These are phyloP conservation scores for Phytopythium montanum DNA, from an alignment of 352 stramenopile genomes.

Conservation along the genomic window DNA sequence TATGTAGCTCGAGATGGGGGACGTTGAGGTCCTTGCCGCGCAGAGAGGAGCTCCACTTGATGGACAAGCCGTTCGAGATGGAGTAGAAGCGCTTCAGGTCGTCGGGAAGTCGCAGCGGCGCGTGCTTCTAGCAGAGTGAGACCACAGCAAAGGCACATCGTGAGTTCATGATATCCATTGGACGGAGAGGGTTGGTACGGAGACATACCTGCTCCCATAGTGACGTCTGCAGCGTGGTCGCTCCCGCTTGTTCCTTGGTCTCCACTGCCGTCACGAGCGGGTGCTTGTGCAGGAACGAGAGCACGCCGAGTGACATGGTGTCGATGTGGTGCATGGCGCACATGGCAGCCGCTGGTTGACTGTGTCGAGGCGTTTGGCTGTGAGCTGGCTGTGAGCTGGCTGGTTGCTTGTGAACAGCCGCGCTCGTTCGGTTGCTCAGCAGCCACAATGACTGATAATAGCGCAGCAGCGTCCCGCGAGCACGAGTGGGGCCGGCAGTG, in stretches of 20 bases:
- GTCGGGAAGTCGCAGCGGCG: slow-evolving; percentile 43
- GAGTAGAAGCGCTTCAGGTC: slow-evolving; percentile 70
- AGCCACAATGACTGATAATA: neutral
- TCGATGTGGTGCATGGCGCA: slow-evolving; percentile 34
- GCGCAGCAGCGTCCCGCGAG: neutral
- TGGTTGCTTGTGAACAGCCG: neutral
- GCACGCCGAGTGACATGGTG: slow-evolving; percentile 64
- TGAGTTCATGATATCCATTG: neutral
- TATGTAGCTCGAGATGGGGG: neutral
- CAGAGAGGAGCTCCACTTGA: slow-evolving; percentile 71
- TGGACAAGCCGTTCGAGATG: slow-evolving; percentile 59
- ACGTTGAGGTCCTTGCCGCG: slow-evolving; percentile 18
- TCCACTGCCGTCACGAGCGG: slow-evolving; percentile 49
- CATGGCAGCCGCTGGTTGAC: neutral
- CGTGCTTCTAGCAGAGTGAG: slow-evolving; percentile 39
- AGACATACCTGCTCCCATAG: slow-evolving; percentile 62
- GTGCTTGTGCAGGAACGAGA: slow-evolving; percentile 65
- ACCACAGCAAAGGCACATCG: neutral
- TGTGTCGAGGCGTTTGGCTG: neutral
- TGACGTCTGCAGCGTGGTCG: slow-evolving; percentile 39
- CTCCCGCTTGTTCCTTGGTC: slow-evolving; percentile 43
- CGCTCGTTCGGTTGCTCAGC: neutral
- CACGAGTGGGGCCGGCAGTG: neutral
- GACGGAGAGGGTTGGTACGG: neutral
- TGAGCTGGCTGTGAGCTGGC: no score